Evolutionary conservation across 2,329 filamentous ascomycete genomes (phyloP).

Genomic region (Penicillium italicum): DNA sequence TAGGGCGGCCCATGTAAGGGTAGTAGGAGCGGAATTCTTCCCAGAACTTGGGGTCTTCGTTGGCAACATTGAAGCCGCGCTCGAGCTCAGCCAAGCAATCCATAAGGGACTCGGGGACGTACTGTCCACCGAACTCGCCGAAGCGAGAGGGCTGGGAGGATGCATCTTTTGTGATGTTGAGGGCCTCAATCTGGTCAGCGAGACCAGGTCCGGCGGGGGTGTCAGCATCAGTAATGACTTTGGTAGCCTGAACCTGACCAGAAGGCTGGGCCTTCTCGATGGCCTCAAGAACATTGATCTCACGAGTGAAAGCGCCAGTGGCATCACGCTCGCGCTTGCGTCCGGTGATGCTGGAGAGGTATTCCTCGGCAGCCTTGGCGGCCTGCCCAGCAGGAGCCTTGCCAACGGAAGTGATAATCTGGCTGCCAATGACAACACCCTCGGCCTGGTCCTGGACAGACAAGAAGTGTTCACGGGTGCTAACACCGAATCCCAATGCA

Average conservation of each 20-base stretch:
- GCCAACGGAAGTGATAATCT: constrained; percentile 80
- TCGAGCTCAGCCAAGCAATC: constrained; percentile 91
- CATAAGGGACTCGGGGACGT: constrained; percentile 96
- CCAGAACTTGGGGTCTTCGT: constrained; percentile 89
- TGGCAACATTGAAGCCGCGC: constrained; percentile 81
- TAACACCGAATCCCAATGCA: constrained; percentile 93
- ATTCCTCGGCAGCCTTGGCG: constrained; percentile 74
- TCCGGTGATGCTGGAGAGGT: constrained; percentile 71
- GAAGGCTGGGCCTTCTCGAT: constrained; percentile 60
- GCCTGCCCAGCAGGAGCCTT: constrained; percentile 64
- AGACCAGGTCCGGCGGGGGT: constrained; percentile 61
- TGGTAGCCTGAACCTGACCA: constrained; percentile 50
- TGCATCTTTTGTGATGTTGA: constrained; percentile 61
- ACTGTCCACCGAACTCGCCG: constrained; percentile 94
- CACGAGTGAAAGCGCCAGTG: constrained; percentile 53
- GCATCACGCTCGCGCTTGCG: constrained; percentile 48
- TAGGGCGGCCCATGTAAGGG: constrained; percentile 93
- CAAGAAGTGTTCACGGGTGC: constrained; percentile 88
- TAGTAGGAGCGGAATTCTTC: constrained; percentile 95
- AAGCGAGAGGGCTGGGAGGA: constrained; percentile 76
- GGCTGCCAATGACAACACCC: constrained; percentile 93
- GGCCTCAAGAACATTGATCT: constrained; percentile 68
- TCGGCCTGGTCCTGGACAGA: constrained; percentile 81
- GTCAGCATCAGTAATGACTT: constrained; percentile 60
- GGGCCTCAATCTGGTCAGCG: constrained; percentile 77